phyloP scores from a whole-genome alignment of 352 stramenopile genomes.

The Phytophthora crassamura region DNA sequence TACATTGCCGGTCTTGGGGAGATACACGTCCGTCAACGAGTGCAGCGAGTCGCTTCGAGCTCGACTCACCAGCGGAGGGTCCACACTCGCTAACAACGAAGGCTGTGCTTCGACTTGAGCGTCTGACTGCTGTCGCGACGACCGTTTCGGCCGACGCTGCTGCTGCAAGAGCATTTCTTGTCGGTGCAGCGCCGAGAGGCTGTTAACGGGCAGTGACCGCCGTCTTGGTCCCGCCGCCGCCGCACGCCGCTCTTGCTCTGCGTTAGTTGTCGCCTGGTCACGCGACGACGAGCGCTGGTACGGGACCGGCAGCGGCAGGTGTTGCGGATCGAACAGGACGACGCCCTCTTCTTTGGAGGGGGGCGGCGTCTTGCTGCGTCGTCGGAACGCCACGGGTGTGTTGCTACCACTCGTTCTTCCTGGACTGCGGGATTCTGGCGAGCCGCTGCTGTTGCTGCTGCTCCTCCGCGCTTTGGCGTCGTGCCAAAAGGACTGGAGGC shows the following conservation, averaged over 20 bases:
- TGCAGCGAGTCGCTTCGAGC: constrained; percentile 56
- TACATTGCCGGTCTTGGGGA: constrained; percentile 30
- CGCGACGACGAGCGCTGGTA: constrained; percentile 30
- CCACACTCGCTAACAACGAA: constrained; percentile 36
- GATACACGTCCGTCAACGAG: constrained; percentile 53
- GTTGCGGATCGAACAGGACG: constrained; percentile 58
- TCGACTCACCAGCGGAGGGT: constrained; percentile 39
- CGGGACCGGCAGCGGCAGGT: constrained; percentile 24
- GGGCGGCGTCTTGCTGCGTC: constrained; percentile 20
- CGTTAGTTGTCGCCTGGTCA: constrained; percentile 22
- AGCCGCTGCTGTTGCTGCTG: constrained; percentile 29
- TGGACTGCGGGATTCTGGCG: constrained; percentile 18
- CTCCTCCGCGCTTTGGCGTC: constrained; percentile 31
- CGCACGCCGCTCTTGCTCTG: constrained; percentile 21
- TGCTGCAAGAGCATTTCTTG: constrained; percentile 37
- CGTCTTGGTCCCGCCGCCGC: constrained; percentile 32
- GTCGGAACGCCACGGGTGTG: constrained; percentile 15
- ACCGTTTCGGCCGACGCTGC: constrained; percentile 17
- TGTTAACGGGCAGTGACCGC: constrained; percentile 59
- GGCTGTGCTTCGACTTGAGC: constrained; percentile 12
- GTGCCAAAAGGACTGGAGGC: constrained; percentile 34
- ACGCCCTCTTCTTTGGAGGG: constrained; percentile 34
- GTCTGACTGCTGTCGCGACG: constrained; percentile 20
- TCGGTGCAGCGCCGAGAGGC: constrained; percentile 37
- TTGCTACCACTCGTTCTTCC: constrained; percentile 12